Conservation (phyloP, 768 basidiomycete genomes). For the Pleurotus tuber-regium region DNA sequence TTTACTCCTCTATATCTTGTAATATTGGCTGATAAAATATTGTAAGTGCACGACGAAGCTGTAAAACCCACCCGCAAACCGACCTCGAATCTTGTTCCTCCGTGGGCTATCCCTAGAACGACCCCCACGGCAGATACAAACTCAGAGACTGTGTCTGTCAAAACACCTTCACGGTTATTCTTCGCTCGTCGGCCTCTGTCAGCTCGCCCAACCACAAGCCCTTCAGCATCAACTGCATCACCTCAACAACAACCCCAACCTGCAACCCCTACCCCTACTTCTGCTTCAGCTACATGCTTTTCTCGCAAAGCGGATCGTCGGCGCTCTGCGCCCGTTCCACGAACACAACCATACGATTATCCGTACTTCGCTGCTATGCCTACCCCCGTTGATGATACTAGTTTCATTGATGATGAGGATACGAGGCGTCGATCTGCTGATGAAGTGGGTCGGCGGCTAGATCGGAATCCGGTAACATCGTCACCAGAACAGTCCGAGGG, state of each 20-base stretch:
- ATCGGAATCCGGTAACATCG: not conserved
- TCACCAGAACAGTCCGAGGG: not conserved
- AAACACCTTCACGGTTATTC: conserved; percentile 2
- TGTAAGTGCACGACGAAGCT: not conserved
- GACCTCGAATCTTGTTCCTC: not conserved
- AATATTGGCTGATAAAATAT: not conserved
- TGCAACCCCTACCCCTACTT: not conserved
- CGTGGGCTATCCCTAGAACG: not conserved
- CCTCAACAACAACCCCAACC: not conserved
- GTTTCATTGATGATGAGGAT: not conserved
- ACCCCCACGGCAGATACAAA: not conserved
- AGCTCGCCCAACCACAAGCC: conserved; percentile 1
- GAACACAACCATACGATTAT: conserved; percentile 8
- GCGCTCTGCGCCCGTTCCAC: conserved; percentile 5
- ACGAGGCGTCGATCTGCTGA: not conserved
- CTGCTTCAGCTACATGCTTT: not conserved
- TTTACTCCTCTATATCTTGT: not conserved
- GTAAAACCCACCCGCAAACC: conserved; percentile 1
- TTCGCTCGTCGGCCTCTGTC: conserved; percentile 3
- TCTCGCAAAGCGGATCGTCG: conserved; percentile 5
- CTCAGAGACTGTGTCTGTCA: not conserved
- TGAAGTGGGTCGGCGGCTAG: conserved; percentile 1
- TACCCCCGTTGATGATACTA: not conserved
- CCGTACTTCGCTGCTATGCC: conserved; percentile 9
- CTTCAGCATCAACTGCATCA: not conserved